Conservation (phyloP, 768 basidiomycete genomes). For the Suillus americanus region DNA sequence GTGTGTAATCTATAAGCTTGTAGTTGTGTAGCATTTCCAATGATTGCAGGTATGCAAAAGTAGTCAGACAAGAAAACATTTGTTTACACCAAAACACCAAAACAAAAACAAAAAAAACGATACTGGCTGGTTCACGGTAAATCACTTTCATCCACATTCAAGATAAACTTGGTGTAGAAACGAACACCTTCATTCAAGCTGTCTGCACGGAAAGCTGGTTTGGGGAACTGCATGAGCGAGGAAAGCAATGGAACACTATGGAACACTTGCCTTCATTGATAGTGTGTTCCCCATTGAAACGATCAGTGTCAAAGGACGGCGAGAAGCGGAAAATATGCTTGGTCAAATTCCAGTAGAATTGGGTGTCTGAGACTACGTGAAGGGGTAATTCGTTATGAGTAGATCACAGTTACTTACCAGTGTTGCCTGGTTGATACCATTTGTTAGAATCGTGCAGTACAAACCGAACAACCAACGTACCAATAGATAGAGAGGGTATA, state of each 20-base stretch:
- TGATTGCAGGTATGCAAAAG: neutral
- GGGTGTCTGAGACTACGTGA: constrained; percentile 13
- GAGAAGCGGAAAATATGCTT: constrained; percentile 61
- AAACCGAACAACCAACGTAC: constrained; percentile 5
- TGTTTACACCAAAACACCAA: neutral
- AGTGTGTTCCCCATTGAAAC: constrained; percentile 18
- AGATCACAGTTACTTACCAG: constrained; percentile 11
- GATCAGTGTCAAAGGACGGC: constrained; percentile 16
- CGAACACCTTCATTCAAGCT: constrained; percentile 60
- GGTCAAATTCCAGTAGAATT: constrained; percentile 21
- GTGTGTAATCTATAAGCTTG: constrained; percentile 1
- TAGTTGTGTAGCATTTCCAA: neutral
- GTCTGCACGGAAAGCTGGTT: constrained; percentile 47
- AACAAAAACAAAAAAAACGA: neutral
- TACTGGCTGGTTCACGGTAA: constrained; percentile 6
- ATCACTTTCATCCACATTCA: constrained; percentile 62
- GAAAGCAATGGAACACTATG: neutral
- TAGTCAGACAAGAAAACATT: neutral
- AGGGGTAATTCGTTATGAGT: neutral
- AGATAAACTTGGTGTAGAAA: constrained; percentile 64
- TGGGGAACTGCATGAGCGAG: constrained; percentile 11
- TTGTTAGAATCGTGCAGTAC: neutral
- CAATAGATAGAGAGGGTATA: constrained; percentile 13
- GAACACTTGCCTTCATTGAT: constrained; percentile 17
- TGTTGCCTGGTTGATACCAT: constrained; percentile 13